A percentile compares a stretch with the other conserved stretches of the same genome.
Evolutionary conservation across 2,329 filamentous ascomycete genomes (phyloP).

Genomic region (Phialemoniopsis sp.): DNA sequence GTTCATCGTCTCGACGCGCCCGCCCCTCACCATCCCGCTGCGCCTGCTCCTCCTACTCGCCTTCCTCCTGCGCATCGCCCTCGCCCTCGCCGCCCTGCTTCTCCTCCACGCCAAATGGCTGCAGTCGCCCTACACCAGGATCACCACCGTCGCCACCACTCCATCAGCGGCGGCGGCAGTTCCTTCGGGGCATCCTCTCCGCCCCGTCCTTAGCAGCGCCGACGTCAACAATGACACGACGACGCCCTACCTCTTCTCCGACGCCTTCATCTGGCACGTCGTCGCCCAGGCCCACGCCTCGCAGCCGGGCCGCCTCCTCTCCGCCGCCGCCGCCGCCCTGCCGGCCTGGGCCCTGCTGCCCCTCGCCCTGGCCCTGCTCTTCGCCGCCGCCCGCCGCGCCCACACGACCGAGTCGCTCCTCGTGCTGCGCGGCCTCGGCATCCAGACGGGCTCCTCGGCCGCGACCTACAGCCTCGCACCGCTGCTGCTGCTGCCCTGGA

Average conservation of each 20-base stretch:
- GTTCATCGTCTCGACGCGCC: conserved; percentile 84
- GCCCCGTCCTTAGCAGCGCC: not conserved
- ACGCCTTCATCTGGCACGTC: conserved; percentile 16
- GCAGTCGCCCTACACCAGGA: conserved; percentile 16
- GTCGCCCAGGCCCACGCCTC: conserved; percentile 16
- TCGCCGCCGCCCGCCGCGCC: conserved; percentile 38
- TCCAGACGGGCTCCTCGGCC: conserved; percentile 78
- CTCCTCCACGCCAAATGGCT: conserved; percentile 46
- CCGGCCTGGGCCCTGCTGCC: conserved; percentile 36
- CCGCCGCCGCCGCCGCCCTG: conserved; percentile 21
- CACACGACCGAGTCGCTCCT: conserved; percentile 77
- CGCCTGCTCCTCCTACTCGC: conserved; percentile 40
- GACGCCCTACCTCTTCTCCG: not conserved
- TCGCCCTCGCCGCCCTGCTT: conserved; percentile 36
- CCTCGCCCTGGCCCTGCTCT: conserved; percentile 29
- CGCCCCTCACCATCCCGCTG: conserved; percentile 42
- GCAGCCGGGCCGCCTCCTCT: conserved; percentile 22
- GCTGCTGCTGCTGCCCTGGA: conserved; percentile 7
- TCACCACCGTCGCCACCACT: conserved; percentile 10
- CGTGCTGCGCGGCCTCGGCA: conserved; percentile 81
- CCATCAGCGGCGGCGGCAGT: too few species aligned
- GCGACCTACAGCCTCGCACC: conserved; percentile 53
- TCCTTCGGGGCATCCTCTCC: conserved; percentile 17
- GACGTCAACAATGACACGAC: too few species aligned
- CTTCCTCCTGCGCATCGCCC: conserved; percentile 34